Percentiles rank a stretch among this genome's conserved stretches.
phyloP scores from a whole-genome alignment of 1,284 basidiomycete species.

The Puccinia triticina region DNA sequence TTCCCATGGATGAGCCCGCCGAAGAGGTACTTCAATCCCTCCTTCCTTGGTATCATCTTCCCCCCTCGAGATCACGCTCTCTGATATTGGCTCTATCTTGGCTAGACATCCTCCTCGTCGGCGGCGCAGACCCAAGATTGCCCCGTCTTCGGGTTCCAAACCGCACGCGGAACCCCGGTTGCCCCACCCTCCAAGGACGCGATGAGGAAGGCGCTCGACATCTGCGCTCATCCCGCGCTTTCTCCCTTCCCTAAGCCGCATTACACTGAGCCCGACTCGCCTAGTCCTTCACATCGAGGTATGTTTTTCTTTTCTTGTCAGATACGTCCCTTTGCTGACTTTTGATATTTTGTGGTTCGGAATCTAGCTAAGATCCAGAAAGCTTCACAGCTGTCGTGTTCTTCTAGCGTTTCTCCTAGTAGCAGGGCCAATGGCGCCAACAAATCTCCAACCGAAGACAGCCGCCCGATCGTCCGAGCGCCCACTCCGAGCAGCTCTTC shows the following conservation, averaged over 20 bases:
- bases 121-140: background rate
- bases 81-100: background rate
- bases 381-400: background rate
- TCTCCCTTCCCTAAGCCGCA: constrained; percentile 23
- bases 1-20: background rate
- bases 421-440: background rate
- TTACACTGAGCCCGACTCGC: constrained; percentile 27
- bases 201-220: constrained; percentile 32
- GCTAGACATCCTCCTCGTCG: background rate
- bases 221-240: constrained; percentile 4
- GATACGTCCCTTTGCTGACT: background rate
- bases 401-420: background rate
- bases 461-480: too few species aligned
- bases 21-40: background rate
- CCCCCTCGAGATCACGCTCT: background rate
- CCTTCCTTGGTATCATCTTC: background rate
- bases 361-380: constrained; percentile 28
- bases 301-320: background rate
- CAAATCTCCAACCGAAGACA: constrained; percentile 1
- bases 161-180: constrained; percentile 20
- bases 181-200: constrained; percentile 28
- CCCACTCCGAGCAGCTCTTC: background rate
- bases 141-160: constrained; percentile 42
- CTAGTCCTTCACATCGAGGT: constrained; percentile 47
- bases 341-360: background rate